A percentile compares a stretch with the other conserved stretches of the same genome.
Conservation (phyloP, 495 filamentous ascomycete genomes). For the Cercophora samala region DNA sequence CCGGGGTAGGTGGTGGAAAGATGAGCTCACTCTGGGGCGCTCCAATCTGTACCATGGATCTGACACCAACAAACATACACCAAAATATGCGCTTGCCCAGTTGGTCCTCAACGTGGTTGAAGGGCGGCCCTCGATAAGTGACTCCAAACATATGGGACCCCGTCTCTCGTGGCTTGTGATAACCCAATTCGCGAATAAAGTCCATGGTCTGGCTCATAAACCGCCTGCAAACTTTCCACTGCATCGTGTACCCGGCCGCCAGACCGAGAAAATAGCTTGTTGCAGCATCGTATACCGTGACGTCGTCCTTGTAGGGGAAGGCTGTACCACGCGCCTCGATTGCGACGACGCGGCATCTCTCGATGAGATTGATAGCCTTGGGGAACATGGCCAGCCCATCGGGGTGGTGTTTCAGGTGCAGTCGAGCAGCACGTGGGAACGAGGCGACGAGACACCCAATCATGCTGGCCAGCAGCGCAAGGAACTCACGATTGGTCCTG, state of each 20-base stretch:
- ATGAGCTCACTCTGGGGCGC: constrained; percentile 59
- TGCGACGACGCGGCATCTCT: constrained; percentile 69
- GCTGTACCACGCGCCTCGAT: constrained; percentile 65
- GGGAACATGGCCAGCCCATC: constrained; percentile 56
- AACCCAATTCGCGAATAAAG: constrained; percentile 64
- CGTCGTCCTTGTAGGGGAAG: constrained; percentile 61
- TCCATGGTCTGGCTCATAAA: constrained; percentile 73
- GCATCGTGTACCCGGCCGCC: constrained; percentile 65
- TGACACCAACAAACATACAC: constrained; percentile 63
- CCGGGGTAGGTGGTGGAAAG: constrained; percentile 67
- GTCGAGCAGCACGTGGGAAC: constrained; percentile 72
- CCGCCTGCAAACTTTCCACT: constrained; percentile 61
- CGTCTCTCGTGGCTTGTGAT: constrained; percentile 49
- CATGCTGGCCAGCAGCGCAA: constrained; percentile 80
- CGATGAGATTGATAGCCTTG: constrained; percentile 67
- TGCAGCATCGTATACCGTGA: constrained; percentile 74
- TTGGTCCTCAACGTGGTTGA: constrained; percentile 72
- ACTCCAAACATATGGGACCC: constrained; percentile 31
- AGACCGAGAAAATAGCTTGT: constrained; percentile 81
- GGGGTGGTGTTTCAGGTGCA: constrained; percentile 63
- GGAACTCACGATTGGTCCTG: constrained; percentile 60
- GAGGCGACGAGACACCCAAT: constrained; percentile 71
- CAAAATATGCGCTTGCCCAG: constrained; percentile 78
- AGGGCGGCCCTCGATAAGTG: constrained; percentile 35
- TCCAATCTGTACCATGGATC: constrained; percentile 67